Evolutionary conservation across 176 grass and related monocot species (phyloP).

Genomic region (Saccharum spontaneum): DNA sequence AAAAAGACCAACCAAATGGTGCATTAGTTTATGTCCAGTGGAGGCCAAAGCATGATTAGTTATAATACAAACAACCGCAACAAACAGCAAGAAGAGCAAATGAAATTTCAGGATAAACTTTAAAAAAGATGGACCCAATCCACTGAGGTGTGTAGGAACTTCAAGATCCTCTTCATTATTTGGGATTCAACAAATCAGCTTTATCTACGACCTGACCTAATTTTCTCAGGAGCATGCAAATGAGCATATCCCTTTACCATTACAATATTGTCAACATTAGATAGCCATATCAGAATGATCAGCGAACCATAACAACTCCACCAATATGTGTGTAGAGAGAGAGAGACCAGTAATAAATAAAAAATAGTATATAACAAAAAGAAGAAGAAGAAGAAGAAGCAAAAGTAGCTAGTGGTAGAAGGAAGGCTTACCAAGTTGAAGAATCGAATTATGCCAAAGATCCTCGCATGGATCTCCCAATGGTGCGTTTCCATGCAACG

Average conservation of each 20-base stretch:
- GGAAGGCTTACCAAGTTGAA: slow-evolving; percentile 40
- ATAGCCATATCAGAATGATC: slow-evolving; percentile 17
- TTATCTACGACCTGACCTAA: slow-evolving; percentile 29
- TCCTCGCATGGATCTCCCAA: slow-evolving; percentile 40
- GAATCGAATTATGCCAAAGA: slow-evolving; percentile 33
- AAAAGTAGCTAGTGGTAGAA: slow-evolving; percentile 21
- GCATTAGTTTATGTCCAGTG: slow-evolving; percentile 49
- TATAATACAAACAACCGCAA: slow-evolving; percentile 51
- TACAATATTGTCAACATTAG: not conserved
- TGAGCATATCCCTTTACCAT: slow-evolving; percentile 3
- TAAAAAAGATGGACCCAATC: slow-evolving; percentile 28
- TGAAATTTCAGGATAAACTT: slow-evolving; percentile 48
- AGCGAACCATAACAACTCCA: slow-evolving; percentile 39
- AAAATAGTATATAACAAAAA: slow-evolving; percentile 2
- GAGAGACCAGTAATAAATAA: slow-evolving; percentile 14
- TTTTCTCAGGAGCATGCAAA: slow-evolving; percentile 30
- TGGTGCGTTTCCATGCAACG: slow-evolving; percentile 37
- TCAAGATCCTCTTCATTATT: slow-evolving; percentile 35
- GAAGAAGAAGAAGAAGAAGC: slow-evolving; percentile 8
- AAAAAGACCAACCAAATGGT: slow-evolving; percentile 37
- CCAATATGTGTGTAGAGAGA: slow-evolving; percentile 7
- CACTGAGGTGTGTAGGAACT: slow-evolving; percentile 12
- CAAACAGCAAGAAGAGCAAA: slow-evolving; percentile 35
- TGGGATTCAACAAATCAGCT: slow-evolving; percentile 2
- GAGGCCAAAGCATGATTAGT: slow-evolving; percentile 53